phyloP scores from a whole-genome alignment of 2,329 filamentous ascomycete species.

The Geosmithia putterillii region DNA sequence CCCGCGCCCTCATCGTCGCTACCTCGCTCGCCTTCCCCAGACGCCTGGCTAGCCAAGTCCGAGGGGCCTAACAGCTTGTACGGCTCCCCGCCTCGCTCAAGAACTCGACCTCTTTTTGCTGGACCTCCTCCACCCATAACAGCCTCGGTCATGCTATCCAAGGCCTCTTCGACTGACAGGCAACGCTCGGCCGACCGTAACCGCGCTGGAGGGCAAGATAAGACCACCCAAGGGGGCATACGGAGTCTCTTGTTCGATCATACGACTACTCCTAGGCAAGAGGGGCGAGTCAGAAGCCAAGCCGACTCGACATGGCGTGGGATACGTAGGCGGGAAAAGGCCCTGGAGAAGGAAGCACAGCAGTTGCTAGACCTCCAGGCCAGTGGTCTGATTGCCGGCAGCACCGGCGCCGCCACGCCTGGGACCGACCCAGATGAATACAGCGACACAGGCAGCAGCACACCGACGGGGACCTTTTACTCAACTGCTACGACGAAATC shows the following conservation, averaged over 20 bases:
- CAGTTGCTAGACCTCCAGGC: constrained; percentile 35
- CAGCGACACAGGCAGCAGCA: constrained; percentile 28
- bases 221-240: constrained; percentile 1
- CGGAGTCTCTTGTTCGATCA: constrained; percentile 26
- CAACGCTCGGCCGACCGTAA: constrained; percentile 2
- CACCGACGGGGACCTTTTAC: constrained; percentile 25
- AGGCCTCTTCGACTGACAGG: background rate
- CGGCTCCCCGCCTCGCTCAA: constrained; percentile 18
- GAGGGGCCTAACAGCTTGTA: constrained; percentile 9
- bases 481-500: constrained; percentile 25
- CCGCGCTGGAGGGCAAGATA: constrained; percentile 2
- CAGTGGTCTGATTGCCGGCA: constrained; percentile 25
- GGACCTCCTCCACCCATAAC: constrained; percentile 40
- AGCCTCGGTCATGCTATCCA: constrained; percentile 21
- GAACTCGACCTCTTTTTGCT: constrained; percentile 23
- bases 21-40: constrained; percentile 4
- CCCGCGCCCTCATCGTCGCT: background rate
- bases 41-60: constrained; percentile 8
- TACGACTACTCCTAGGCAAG: too few relatives aligned
- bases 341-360: constrained; percentile 34
- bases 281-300: constrained; percentile 7
- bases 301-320: constrained; percentile 34
- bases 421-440: constrained; percentile 11
- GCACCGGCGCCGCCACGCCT: constrained; percentile 10
- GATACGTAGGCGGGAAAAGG: constrained; percentile 30